Evolutionary conservation across 805 yeast genomes (phyloP), one percentile per base, ranked within the genome.

Genomic region (Tetrapisispora fleetii): DNA sequence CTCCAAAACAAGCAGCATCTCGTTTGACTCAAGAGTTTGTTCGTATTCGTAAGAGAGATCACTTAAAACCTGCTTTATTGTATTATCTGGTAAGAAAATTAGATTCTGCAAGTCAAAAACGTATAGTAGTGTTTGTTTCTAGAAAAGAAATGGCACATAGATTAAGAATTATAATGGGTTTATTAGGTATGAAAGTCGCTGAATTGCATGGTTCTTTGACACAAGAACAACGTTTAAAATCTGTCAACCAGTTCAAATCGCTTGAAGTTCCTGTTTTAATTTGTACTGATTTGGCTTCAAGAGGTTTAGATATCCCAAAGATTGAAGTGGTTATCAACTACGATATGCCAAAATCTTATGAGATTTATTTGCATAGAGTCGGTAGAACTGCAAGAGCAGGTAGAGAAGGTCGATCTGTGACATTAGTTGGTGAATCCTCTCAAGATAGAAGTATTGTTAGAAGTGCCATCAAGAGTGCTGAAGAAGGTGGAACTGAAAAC

Each of bases 321-420:
- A 90, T 93, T 64, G 98, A 90, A 65, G 81, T 84, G 51, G 99
- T 93, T 43, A 78, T 93, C 61, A 93, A 93, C 69, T 93, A 76
- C 67, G 99, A 93, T 63, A 87, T 93, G 95, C 99, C 99, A 45
- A 86, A 87, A 65, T 75, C 85, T 30, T 83, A 85, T 60, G 99
- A 93, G 55, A 78, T 91, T 37, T 93, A 93, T 67, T 73, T 93
- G 59, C 99, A 93, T 70, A 85, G 99, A 74, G 96, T 93, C 51
- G 99, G 99, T 69, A 86, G 99, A 77, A 93, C 98, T 48, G 99
- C 99, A 10, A 87, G 99, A 79, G 99, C 97, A 46, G 98, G 98
- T 19, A 80, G 98, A 69, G 87, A 85, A 47, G 99, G 99, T 76
- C 78, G 78, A 49, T 85, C 97, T 41, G 83, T 93, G 38, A 83